Base-by-base conservation (phyloP, 2,329 filamentous ascomycete genomes). In the Alternaria infectoria region DNA sequence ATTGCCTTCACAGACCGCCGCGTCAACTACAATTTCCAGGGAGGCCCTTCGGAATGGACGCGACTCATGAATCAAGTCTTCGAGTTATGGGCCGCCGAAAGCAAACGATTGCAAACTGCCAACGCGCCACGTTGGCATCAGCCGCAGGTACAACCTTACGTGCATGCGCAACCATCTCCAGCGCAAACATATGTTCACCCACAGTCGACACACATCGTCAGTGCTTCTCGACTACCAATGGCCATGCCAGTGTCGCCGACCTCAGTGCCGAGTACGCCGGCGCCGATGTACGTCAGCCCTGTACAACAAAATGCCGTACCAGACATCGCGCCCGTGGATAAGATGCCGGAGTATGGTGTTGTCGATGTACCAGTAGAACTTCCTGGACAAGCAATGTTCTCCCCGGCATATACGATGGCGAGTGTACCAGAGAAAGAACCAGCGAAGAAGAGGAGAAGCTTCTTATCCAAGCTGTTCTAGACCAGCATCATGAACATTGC, bases 21-120 rank as follows among this genome's bases (percentile, higher is more conserved):
- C 25, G 65, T 79, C 57, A 73, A 76, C 52, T 79, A 78, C 65
- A 74, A 75, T 56, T 77, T 79, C 63, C 72, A 70, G 3, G 75
- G 74, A 17, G 71, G 67, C 1, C 74, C 74, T 7, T 60, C 68
- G 13, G 73, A 78, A 61, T 79, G 76, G 76, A 74, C 76, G 69
- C 66, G 66, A 44, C 75, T 76, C 19, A 78, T 78, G 71, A 72
- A 72, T 2, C 71, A 77, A 44, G 74, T 77, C 12, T 77, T 78
- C 49, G 59, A 65, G 8, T 59, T 72, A 19, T 78, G 76, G 77
- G 69, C 71, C 36, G 65, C 64, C 13, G 74, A 77, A 44, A 69
- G 72, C 46, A 11, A 67, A 57, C 67, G 69, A 25, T 36, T 54
- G 17, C 63, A 19, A 43, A 57, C 19, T 64, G 63, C 25, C 54